Evolutionary conservation across 1,284 basidiomycete species (phyloP), one percentile per base, ranked within the genome.

Genomic region (Moesziomyces parantarcticus): DNA sequence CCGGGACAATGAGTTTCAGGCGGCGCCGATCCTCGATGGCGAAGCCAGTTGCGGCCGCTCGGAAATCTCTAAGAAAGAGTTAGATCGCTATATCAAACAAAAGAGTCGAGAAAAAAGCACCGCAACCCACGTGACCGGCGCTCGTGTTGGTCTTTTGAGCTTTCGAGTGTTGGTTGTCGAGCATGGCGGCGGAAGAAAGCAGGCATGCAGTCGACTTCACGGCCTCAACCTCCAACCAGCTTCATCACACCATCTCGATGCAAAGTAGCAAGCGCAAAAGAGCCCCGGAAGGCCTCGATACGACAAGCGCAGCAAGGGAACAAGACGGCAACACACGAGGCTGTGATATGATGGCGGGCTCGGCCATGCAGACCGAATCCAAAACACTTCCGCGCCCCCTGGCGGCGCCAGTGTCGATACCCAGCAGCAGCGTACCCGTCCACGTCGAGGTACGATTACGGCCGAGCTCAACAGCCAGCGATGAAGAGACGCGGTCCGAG

Each of bases 361-460:
- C 16, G 36, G 18, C 16, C 18, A 67, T 53, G 58, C 64, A 58
- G 54, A 44, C 43, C 21, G 50, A 52, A 0, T 32, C 46, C 45
- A 60, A 46, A 32, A 34, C 50, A 18, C 34, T 46, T 2, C 32
- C 58, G 1, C 61, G 58, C 6, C 26, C 36, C 1, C 42, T 58
- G 16, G 39, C 43, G 14, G n/a, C n/a, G n/a, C n/a, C n/a, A n/a
- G n/a, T n/a, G n/a, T 32, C 55, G 10, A 16, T 16, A 11, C 41
- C n/a, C 7, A n/a, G 14, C 39, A 13, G 25, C 44, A 53, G 45
- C 55, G 51, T 34, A 22, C 54, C 61, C 9, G 61, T 70, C 9
- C 67, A 70, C 26, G 54, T 74, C 22, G 71, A 74, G 50, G 71
- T 60, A 3, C 60, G 71, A 2, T 39, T 68, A 23, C 58, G 47